Percentiles rank a stretch among this genome's conserved stretches.
Evolutionary conservation across 1,284 basidiomycete species (phyloP).

Genomic region (Cutaneotrichosporon curvatum): DNA sequence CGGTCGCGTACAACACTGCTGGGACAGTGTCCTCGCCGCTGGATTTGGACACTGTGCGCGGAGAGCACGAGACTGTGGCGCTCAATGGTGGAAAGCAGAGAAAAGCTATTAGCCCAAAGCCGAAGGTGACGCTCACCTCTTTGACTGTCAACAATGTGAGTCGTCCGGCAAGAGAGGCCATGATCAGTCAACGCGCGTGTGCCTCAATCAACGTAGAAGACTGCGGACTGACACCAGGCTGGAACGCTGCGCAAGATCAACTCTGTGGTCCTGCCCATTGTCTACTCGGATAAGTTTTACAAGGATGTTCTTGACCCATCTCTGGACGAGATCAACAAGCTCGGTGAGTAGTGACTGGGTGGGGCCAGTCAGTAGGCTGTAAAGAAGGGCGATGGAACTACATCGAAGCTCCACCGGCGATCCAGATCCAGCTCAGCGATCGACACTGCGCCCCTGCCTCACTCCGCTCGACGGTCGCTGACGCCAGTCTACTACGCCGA

Average conservation of each 20-base stretch:
- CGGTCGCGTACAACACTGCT: slow-evolving; percentile 30
- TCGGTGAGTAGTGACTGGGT: slow-evolving; percentile 35
- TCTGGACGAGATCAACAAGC: slow-evolving; percentile 45
- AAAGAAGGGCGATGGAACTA: too few relatives aligned
- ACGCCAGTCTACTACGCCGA: slow-evolving; percentile 44
- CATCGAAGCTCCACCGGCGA: too few relatives aligned
- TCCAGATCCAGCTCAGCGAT: background rate
- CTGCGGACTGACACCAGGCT: slow-evolving; percentile 22
- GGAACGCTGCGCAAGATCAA: slow-evolving; percentile 44
- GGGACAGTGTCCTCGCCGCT: slow-evolving; percentile 41
- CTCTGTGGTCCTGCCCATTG: slow-evolving; percentile 41
- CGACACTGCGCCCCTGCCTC: too few relatives aligned
- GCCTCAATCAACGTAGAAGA: too few relatives aligned
- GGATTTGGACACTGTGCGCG: slow-evolving; percentile 31
- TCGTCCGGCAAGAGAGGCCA: too few relatives aligned
- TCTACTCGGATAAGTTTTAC: slow-evolving; percentile 46
- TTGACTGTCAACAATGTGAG: slow-evolving; percentile 45
- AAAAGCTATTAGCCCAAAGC: slow-evolving; percentile 31
- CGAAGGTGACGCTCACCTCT: slow-evolving; percentile 45
- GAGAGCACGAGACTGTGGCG: slow-evolving; percentile 32
- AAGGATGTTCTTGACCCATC: slow-evolving; percentile 39
- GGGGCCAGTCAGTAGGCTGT: too few relatives aligned
- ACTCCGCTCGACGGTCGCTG: too few relatives aligned
- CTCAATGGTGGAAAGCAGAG: slow-evolving; percentile 18
- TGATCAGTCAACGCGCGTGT: too few relatives aligned